Base-by-base conservation (phyloP, 2,329 filamentous ascomycete genomes). In the Trichoderma endophyticum region DNA sequence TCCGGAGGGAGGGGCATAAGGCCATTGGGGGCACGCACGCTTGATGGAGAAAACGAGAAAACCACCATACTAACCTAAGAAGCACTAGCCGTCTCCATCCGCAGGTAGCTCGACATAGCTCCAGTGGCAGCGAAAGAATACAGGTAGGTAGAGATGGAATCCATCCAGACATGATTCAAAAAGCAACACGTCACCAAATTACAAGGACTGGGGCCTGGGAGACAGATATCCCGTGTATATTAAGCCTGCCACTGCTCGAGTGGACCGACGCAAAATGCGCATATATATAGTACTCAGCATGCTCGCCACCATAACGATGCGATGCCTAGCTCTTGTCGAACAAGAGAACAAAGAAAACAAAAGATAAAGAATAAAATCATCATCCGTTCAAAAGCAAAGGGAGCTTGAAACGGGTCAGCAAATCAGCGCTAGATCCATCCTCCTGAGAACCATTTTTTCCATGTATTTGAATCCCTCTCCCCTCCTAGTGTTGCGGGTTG, bases 381-480 rank as follows among this genome's bases (percentile, higher is more conserved):
- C 32, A 34, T 66, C 28, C 63, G 32, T 36, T 28, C 32, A 54
- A 39, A 36, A 57, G 30, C 64, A 66, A 67, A 39, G 4, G 24
- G 34, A 67, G 54, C 56, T 67, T 56, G 60, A 18, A 65, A 24
- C 48, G 39, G 66, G 28, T 51, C 39, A 61, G 66, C 66, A 72
- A 70, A 72, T 48, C 71, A 72, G 60, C 71, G 71, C 66, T 70
- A 72, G 61, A 72, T 70, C 71, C 66, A 63, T 36, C 65, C 71
- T 56, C 54, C 71, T 60, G 21, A 72, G 18, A 43, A 51, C n/a
- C 15, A 43, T 63, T 36, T 56, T 59, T 57, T 32, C 61, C 61
- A 28, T 64, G 24, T 48, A 61, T 61, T 61, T 21, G 43, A 61
- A 61, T 60, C 28, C 36, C 21, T 24, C 59, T n/a, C 2, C 39